These are phyloP conservation scores for Podospora australis DNA, from an alignment of 495 filamentous ascomycete species.

Conservation along the genomic window DNA sequence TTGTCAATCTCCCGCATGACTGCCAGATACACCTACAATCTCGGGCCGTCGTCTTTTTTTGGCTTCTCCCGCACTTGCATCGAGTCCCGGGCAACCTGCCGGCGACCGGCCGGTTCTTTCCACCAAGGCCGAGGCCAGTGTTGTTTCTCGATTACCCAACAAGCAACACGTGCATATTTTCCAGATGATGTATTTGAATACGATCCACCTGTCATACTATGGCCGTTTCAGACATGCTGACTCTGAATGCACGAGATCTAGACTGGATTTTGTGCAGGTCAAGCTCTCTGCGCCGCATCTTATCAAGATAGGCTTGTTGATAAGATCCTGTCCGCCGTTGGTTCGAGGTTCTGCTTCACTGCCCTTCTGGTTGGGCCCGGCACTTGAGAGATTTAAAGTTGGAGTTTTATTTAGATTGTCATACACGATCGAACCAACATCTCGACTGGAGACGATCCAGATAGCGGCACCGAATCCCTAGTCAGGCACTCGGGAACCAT, in stretches of 20 bases:
- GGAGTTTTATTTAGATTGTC: neutral
- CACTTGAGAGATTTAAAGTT: too few species aligned
- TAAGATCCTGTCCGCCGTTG: neutral
- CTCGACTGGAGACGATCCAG: too few species aligned
- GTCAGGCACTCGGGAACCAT: too few species aligned
- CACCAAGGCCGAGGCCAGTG: too few species aligned
- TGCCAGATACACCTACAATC: neutral
- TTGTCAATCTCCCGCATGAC: conserved; percentile 8
- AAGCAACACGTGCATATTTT: neutral
- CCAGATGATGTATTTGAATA: neutral
- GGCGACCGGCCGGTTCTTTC: neutral
- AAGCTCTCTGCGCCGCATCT: neutral
- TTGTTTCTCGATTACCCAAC: neutral
- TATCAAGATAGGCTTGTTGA: neutral
- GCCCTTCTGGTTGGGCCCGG: neutral
- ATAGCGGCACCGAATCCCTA: too few species aligned
- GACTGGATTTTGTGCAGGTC: too few species aligned
- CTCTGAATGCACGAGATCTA: neutral
- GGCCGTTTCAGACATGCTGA: neutral
- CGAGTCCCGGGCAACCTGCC: neutral
- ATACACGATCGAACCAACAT: neutral
- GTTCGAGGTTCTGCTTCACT: neutral
- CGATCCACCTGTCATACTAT: neutral
- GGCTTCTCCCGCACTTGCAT: neutral
- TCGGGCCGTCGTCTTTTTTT: conserved; percentile 4